These are phyloP conservation scores for Amoebophrya sp. DNA, from an alignment of 169 alveolate species.

Conservation along the genomic window DNA sequence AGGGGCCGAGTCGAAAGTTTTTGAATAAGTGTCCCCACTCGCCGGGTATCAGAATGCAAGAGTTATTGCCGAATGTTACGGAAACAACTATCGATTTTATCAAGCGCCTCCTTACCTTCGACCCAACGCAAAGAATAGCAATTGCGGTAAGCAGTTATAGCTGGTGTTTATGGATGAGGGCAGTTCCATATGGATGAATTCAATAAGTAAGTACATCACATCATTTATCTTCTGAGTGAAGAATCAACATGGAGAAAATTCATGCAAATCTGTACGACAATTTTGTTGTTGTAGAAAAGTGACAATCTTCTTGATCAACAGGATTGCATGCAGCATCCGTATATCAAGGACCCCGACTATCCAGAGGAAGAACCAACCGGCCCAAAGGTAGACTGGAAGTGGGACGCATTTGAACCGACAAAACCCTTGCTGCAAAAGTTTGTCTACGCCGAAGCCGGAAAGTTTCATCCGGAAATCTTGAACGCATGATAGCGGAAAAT, in stretches of 20 bases:
- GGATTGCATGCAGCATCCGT: background rate
- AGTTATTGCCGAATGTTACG: background rate
- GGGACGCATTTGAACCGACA: constrained; percentile 69
- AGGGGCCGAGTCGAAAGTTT: constrained; percentile 28
- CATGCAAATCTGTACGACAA: too few species aligned
- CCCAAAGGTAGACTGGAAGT: constrained; percentile 63
- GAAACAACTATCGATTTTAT: background rate
- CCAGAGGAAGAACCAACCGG: constrained; percentile 2
- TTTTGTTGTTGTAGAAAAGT: too few species aligned
- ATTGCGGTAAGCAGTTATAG: too few species aligned
- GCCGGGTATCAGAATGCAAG: background rate
- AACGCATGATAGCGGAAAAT: too few species aligned
- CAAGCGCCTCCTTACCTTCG: background rate
- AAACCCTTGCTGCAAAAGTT: constrained; percentile 62
- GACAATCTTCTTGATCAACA: background rate
- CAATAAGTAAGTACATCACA: too few species aligned
- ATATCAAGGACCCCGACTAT: constrained; percentile 5
- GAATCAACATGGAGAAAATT: too few species aligned
- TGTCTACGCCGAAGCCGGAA: constrained; percentile 65
- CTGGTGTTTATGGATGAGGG: too few species aligned
- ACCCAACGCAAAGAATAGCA: background rate
- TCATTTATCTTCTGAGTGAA: too few species aligned
- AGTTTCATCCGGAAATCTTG: constrained; percentile 63
- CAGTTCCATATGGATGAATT: too few species aligned
- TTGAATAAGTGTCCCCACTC: background rate